Evolutionary conservation across 805 yeast genomes (phyloP), one percentile per base, ranked within the genome.

Genomic region (Pichia gijzeniarum): DNA sequence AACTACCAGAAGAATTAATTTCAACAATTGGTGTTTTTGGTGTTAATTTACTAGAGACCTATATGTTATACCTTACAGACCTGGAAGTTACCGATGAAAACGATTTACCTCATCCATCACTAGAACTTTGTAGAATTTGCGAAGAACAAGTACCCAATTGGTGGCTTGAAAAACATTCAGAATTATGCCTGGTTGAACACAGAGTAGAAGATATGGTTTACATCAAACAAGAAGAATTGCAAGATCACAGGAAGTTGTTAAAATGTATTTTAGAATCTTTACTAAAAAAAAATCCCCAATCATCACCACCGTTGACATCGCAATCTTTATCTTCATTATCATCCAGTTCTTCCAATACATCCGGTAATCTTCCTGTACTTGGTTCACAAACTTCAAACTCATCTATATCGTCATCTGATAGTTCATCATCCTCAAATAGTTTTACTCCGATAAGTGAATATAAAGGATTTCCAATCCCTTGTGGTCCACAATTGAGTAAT

Each of bases 131-230:
- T 62, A 74, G 96, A 40, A 89, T 93, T 22, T 93, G 99, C 64
- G 99, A 93, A 58, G 79, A 80, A 27, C 76, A 76, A 40, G 80
- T 89, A n/a, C 96, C 95, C 4, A 85, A 89, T 4, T 93, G 99
- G 99, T 93, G 95, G 84, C 70, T 93, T 34, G 99, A 91, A 55
- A 75, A 82, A 41, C 99, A 93, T 64, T 82, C 91, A 1, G 93
- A 89, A 57, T 67, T 85, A 39, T 93, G 99, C 56, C 70, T 85
- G 25, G 76, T 86, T 31, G 97, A 90, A 61, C 95, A 89, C 64
- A 76, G 80, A 55, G 77, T 85, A 10, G 89, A 82, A 57, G 89
- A 88, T 53, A 80, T 81, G 30, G 78, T 91, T 9, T 86, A 84
- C 57, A 54, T 72, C 31, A 69, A 80, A 38, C 96, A 91, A 53